Evolutionary conservation across 2,329 filamentous ascomycete species (phyloP).

Genomic region (Xylariaceae sp.): DNA sequence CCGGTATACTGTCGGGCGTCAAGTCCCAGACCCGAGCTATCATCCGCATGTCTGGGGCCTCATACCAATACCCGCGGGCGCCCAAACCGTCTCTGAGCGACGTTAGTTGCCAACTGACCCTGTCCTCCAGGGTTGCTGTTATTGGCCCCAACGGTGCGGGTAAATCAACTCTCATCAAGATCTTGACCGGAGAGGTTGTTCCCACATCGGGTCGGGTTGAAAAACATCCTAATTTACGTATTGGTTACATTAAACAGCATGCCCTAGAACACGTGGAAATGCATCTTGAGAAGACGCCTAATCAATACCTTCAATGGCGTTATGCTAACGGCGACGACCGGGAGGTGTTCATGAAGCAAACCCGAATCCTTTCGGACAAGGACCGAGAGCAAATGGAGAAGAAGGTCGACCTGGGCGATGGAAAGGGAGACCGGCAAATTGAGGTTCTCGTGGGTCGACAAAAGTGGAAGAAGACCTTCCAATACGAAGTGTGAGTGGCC

Average conservation of each 20-base stretch:
- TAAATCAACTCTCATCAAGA: slow-evolving; percentile 96
- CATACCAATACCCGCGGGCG: slow-evolving; percentile 88
- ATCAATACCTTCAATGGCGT: slow-evolving; percentile 98
- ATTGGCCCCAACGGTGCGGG: slow-evolving; percentile 97
- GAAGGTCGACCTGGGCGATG: slow-evolving; percentile 76
- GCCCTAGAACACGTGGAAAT: slow-evolving; percentile 98
- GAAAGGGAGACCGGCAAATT: slow-evolving; percentile 68
- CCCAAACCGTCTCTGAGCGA: slow-evolving; percentile 81
- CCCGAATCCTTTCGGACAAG: slow-evolving; percentile 76
- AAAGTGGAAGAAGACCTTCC: slow-evolving; percentile 98
- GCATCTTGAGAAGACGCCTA: slow-evolving; percentile 98
- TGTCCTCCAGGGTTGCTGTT: slow-evolving; percentile 91
- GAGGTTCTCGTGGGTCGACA: slow-evolving; percentile 91
- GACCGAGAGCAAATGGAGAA: slow-evolving; percentile 92
- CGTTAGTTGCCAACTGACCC: slow-evolving; percentile 77
- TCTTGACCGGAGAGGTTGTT: slow-evolving; percentile 87
- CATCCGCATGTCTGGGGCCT: slow-evolving; percentile 87
- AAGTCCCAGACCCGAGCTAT: slow-evolving; percentile 93
- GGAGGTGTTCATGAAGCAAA: slow-evolving; percentile 96
- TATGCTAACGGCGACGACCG: slow-evolving; percentile 96
- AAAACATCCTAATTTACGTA: slow-evolving; percentile 97
- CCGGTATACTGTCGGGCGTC: slow-evolving; percentile 88
- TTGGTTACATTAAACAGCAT: slow-evolving; percentile 99
- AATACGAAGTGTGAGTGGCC: slow-evolving; percentile 77
- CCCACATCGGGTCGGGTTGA: slow-evolving; percentile 82